These are phyloP conservation scores for Populus ilicifolia DNA, from an alignment of 345 rosid species.

Conservation along the genomic window DNA sequence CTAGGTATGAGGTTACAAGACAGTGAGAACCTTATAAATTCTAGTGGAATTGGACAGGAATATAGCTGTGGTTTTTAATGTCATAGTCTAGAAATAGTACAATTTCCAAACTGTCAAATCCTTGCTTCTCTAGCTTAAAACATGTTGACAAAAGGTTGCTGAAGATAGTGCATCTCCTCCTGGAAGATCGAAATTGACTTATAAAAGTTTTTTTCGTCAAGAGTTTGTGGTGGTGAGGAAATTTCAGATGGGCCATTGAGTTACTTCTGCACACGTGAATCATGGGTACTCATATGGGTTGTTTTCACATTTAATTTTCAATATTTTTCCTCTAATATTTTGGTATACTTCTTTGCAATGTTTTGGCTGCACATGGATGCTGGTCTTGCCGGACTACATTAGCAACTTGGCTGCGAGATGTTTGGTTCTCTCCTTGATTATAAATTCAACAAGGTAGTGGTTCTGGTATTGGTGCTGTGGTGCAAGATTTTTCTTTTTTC, in stretches of 20 bases:
- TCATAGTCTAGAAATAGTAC: conserved; percentile 24
- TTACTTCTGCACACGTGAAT: conserved; percentile 23
- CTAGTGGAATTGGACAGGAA: conserved; percentile 25
- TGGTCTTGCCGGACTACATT: neutral
- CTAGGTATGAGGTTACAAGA: conserved; percentile 30
- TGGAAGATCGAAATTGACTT: conserved; percentile 12
- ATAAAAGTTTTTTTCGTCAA: neutral
- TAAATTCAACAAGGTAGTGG: neutral
- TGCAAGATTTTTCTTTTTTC: neutral
- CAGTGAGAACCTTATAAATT: conserved; percentile 23
- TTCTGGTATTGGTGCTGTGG: neutral
- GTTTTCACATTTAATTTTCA: conserved; percentile 16
- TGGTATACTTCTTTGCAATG: neutral
- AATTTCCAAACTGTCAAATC: conserved; percentile 32
- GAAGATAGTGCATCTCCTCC: conserved; percentile 13
- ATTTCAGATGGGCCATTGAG: conserved; percentile 22
- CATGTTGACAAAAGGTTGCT: conserved; percentile 9
- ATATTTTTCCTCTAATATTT: neutral
- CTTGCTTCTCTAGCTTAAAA: conserved; percentile 21
- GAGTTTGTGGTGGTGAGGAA: conserved; percentile 28
- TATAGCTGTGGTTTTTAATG: conserved; percentile 35
- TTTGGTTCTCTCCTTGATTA: neutral
- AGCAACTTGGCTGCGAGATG: conserved; percentile 8
- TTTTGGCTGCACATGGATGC: conserved; percentile 20
- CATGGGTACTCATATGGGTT: conserved; percentile 45